Base-by-base conservation (phyloP, 1,139 yeast species). In the Yamadazyma diddensiae region DNA sequence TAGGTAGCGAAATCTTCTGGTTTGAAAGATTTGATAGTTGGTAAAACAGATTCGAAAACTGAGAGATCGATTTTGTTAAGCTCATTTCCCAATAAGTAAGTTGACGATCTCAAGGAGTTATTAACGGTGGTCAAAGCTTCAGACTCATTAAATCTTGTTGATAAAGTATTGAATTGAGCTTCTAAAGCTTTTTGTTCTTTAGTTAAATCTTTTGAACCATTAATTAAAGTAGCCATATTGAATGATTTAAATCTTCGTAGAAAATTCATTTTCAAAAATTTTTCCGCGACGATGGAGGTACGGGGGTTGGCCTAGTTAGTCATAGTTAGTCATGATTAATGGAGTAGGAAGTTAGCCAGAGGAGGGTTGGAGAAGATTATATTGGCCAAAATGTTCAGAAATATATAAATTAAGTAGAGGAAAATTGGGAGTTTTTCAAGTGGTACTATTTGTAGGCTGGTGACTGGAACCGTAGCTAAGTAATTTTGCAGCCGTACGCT, bases 131-230 rank as follows among this genome's bases (percentile, higher is more conserved):
- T 65, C 42, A 81, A 62, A 14, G 77, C 62, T 37, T 72, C 79
- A 26, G 82, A 79, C 38, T 67, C 73, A 38, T 56, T 58, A 47
- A 83, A 63, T 52, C 85, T 71, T 26, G 58, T 59, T 16, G 90
- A 70, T 38, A 87, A 72, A 8, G 94, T 80, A 41, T 72, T 70
- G 82, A 92, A 86, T 64, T 90, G 97, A 26, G 86, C 73, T 43
- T 77, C 72, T 46, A 82, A 71, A n/a, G 96, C 96, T 47, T 71
- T 67, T 62, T 73, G 72, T 47, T 75, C 80, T 31, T 56, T 52
- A 28, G 64, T 49, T 39, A 73, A 62, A 35, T 55, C 55, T 33
- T 34, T 35, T 65, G 28, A 50, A 39, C 10, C 59, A 37, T 11
- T 57, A 53, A 21, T 55, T 56, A 31, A 52, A 55, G 17, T 36